Conservation (phyloP, 495 filamentous ascomycete genomes). For the Friedmanniomyces endolithicus region DNA sequence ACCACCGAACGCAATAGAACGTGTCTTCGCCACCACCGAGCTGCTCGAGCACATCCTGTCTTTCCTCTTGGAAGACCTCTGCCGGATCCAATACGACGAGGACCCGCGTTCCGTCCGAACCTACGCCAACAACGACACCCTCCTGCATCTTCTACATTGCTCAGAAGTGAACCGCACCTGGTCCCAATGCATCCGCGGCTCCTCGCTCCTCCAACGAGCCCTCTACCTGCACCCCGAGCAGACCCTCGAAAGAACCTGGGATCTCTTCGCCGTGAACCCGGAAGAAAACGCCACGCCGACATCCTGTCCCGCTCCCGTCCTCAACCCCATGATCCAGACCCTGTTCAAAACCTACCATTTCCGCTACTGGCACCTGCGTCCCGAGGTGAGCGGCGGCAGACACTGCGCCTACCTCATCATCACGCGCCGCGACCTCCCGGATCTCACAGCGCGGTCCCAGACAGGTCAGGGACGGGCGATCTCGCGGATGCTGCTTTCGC, state of each 20-base stretch:
- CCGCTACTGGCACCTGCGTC: constrained; percentile 16
- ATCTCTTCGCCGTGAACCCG: neutral
- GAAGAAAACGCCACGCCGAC: no score
- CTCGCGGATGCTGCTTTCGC: constrained; percentile 13
- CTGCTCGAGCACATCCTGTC: constrained; percentile 14
- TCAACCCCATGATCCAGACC: constrained; percentile 17
- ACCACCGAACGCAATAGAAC: neutral
- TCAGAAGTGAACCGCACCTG: constrained; percentile 12
- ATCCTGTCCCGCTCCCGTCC: neutral
- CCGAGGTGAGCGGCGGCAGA: constrained; percentile 4
- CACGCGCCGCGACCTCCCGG: constrained; percentile 5
- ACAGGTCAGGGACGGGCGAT: constrained; percentile 7
- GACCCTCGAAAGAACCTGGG: constrained; percentile 1
- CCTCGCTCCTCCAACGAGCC: constrained; percentile 8
- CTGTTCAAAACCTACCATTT: constrained; percentile 14
- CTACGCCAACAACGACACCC: neutral
- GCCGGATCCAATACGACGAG: neutral
- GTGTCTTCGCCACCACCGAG: constrained; percentile 10
- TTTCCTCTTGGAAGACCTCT: neutral
- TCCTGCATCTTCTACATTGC: constrained; percentile 10
- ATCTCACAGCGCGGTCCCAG: neutral
- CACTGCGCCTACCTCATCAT: constrained; percentile 15
- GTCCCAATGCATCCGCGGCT: constrained; percentile 10
- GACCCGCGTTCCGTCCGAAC: constrained; percentile 11
- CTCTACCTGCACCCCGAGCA: constrained; percentile 9